Base-by-base conservation (phyloP, 208 protist species). In the Crithidia expoeki region DNA sequence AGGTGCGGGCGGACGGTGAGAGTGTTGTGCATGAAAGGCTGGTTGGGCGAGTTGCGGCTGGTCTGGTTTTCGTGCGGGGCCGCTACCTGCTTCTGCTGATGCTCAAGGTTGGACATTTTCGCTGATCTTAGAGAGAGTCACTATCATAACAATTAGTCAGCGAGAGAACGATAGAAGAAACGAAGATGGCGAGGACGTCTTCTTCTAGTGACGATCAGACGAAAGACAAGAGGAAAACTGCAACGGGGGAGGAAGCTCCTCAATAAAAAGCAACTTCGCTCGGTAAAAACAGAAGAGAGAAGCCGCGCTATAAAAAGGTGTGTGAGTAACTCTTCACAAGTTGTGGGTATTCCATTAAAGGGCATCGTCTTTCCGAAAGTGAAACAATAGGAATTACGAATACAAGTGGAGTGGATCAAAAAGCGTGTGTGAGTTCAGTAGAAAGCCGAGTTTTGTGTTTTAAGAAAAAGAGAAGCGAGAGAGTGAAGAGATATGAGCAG, bases 11-110 rank as follows among this genome's bases (percentile, higher is more conserved):
- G 79, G 25, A 55, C 10, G 19, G 28, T 62, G 0, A 47, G n/a
- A 0, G 27, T 32, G 30, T 53, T 51, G 30, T 28, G 40, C 27
- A 73, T 61, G 34, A 67, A 47, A 3, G 47, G 68, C 61, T 51
- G 56, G 71, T 84, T 87, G 6, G 64, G 57, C 46, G 79, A 70
- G 52, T 87, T 82, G 27, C 44, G 14, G 12, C 56, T 51, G 2
- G 53, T 64, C 66, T 86, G 77, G 55, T 81, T 77, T 4, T 72
- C 49, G 14, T 57, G 50, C 38, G 46, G 17, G 16, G 58, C 27
- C 14, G 23, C 47, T 6, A 10, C 9, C 12, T 47, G 19, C n/a
- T 23, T 16, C 23, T 19, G 55, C 19, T 74, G 34, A 23, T 74
- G 34, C 4, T 17, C 40, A 33, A 40, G 42, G 23, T 23, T 30